Evolutionary conservation across 2,329 filamentous ascomycete species (phyloP), one percentile per base, ranked within the genome.

Genomic region (Lizonia empirigonia): DNA sequence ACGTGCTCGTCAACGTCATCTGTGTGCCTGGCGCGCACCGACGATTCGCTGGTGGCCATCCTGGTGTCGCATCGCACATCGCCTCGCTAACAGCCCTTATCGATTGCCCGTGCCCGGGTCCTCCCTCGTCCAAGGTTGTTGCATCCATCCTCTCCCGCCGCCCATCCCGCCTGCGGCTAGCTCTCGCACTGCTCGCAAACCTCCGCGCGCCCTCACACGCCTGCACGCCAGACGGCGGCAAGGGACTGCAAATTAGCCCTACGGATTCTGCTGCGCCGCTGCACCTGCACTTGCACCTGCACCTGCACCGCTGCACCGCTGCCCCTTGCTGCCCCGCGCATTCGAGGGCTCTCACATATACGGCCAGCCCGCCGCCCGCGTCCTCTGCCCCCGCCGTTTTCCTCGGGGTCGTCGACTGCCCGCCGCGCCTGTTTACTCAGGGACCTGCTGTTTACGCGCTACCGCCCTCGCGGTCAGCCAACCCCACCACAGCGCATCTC

Each of bases 161-260:
- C 40, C 36, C 49, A 36, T 58, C 55, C 34, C 48, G 34, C 50
- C 24, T 51, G 32, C 32, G 44, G 42, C 39, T 53, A 53, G 50
- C 55, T 47, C 44, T n/a, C n/a, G n/a, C n/a, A n/a, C n/a, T 33
- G 34, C 47, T 38, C 44, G 34, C 48, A 51, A 40, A 45, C 40
- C 23, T 45, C 40, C 13, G 6, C 13, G 29, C 29, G 29, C 29
- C 13, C 16, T 39, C 24, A 16, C 42, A 29, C 37, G 23, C 37
- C 33, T 22, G 15, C 29, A 27, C 45, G 33, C 41, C 51, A 44
- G 38, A 46, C 39, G 41, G 32, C 49, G 40, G 44, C 52, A 52
- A 55, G 52, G 55, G 39, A 46, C 39, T 39, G 20, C 63, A 58
- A 69, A 67, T 65, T 63, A 69, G 46, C 49, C 52, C 37, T 55